These are phyloP conservation scores for Penicillium nordicum DNA, from an alignment of 2,329 filamentous ascomycete genomes.

Conservation along the genomic window DNA sequence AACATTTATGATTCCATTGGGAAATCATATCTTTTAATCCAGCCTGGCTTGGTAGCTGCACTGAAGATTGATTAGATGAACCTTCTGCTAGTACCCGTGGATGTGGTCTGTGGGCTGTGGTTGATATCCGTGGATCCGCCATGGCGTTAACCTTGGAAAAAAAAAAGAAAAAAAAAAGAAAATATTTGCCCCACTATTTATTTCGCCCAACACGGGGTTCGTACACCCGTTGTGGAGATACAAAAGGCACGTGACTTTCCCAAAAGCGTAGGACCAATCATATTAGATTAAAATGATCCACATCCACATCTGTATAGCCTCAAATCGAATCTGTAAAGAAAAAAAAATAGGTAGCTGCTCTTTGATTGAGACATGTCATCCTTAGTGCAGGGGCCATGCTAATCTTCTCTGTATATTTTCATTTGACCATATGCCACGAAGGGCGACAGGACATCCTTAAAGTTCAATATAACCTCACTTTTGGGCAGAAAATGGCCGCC, in stretches of 20 bases:
- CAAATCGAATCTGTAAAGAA: background rate
- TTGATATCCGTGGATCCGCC: background rate
- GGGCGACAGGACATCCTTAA: too few species aligned
- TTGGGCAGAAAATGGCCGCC: background rate
- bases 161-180: too few species aligned
- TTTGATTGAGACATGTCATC: conserved; percentile 70
- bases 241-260: background rate
- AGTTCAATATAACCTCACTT: background rate
- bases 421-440: too few species aligned
- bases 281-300: background rate
- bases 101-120: background rate
- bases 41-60: background rate
- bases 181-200: background rate
- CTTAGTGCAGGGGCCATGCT: conserved; percentile 85
- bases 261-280: background rate
- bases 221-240: background rate
- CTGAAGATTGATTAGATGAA: background rate
- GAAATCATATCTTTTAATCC: background rate
- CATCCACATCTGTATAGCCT: background rate
- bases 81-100: background rate
- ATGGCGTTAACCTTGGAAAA: background rate
- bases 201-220: background rate
- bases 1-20: background rate
- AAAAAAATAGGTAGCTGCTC: too few species aligned
- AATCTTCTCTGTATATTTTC: conserved; percentile 45